These are phyloP conservation scores for Pholiota microspora DNA, from an alignment of 768 basidiomycete species.

Conservation along the genomic window DNA sequence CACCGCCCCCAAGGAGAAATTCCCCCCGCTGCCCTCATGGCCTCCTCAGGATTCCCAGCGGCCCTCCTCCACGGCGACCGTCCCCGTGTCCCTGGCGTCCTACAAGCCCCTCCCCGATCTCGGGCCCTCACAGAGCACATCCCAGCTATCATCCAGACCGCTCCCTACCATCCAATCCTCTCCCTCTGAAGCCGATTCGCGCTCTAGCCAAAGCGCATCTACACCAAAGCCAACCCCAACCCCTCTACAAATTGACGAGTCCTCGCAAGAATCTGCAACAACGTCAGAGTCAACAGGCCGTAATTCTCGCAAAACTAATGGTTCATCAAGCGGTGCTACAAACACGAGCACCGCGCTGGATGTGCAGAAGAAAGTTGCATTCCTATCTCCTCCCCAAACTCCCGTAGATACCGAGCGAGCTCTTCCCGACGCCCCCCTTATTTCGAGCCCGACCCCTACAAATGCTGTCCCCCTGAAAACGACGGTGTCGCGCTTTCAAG, in stretches of 20 bases:
- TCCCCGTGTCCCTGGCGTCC: conserved; percentile 46
- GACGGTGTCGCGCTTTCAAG: conserved; percentile 75
- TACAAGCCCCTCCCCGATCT: conserved; percentile 77
- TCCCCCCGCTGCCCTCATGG: conserved; percentile 70
- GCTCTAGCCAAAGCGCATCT: conserved; percentile 13
- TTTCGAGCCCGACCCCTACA: conserved; percentile 26
- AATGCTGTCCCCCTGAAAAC: conserved; percentile 50
- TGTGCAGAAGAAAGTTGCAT: conserved; percentile 83
- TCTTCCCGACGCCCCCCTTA: conserved; percentile 44
- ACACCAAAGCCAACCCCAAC: conserved; percentile 21
- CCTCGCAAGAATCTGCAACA: conserved; percentile 21
- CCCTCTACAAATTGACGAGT: conserved; percentile 19
- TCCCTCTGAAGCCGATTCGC: conserved; percentile 22
- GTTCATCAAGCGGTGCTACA: conserved; percentile 20
- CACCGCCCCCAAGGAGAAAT: conserved; percentile 57
- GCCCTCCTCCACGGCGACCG: conserved; percentile 34
- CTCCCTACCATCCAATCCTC: conserved; percentile 28
- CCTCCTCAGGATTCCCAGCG: conserved; percentile 42
- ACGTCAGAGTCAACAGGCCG: conserved; percentile 31
- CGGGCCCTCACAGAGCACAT: conserved; percentile 34
- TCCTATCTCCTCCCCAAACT: conserved; percentile 78
- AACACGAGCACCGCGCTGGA: conserved; percentile 33
- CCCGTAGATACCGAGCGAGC: conserved; percentile 55
- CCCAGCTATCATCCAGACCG: conserved; percentile 31
- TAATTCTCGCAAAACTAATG: conserved; percentile 37